phyloP scores from a whole-genome alignment of 257 asterid genomes.

The Nicotiana paniculata region DNA sequence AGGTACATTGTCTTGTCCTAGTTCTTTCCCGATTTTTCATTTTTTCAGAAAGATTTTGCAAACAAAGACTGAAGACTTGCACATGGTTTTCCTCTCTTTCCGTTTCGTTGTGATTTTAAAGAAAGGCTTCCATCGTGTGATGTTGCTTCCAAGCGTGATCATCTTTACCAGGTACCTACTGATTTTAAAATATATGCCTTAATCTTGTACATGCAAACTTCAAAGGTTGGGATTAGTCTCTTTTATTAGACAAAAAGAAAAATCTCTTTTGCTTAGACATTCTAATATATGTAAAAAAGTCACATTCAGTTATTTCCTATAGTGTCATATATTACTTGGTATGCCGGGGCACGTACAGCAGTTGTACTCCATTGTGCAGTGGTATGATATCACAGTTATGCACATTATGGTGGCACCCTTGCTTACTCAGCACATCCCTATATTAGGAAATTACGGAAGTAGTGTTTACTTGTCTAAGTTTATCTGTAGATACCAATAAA shows the following conservation, averaged over 20 bases:
- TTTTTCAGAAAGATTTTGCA: not conserved
- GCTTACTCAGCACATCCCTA: not conserved
- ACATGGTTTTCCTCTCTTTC: conserved; percentile 1
- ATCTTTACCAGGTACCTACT: conserved; percentile 70
- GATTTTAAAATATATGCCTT: not conserved
- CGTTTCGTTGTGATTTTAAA: conserved; percentile 20
- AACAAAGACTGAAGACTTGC: not conserved
- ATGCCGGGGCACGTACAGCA: not conserved
- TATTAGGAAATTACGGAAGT: not conserved
- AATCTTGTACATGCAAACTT: not conserved
- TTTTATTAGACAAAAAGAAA: not conserved
- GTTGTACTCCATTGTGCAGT: not conserved
- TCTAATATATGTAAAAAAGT: not conserved
- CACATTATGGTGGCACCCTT: not conserved
- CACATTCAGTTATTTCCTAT: not conserved
- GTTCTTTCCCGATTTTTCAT: not conserved
- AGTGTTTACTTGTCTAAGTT: not conserved
- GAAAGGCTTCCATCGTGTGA: conserved; percentile 63
- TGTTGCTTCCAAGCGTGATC: conserved; percentile 85
- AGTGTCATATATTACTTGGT: not conserved
- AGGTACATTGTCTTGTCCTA: conserved; percentile 32
- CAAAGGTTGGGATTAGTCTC: not conserved
- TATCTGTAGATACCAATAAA: not conserved
- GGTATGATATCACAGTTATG: not conserved
- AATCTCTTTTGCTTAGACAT: not conserved